A percentile compares a stretch with the other conserved stretches of the same genome.
These are phyloP conservation scores for Naganishia cerealis DNA, from an alignment of 1,284 basidiomycete species.

Conservation along the genomic window DNA sequence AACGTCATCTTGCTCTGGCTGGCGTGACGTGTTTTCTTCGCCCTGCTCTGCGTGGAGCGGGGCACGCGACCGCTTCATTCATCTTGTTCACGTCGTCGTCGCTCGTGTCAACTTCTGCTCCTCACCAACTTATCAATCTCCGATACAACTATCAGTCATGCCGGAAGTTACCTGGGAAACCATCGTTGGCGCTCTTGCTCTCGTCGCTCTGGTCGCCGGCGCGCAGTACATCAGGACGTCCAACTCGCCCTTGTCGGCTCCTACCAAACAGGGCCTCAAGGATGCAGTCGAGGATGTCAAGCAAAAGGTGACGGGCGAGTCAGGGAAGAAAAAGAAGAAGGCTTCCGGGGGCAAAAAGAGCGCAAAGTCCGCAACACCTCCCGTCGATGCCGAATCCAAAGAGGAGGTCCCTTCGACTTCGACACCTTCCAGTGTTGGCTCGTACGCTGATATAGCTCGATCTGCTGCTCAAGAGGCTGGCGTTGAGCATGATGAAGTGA, in stretches of 20 bases:
- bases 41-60: not conserved
- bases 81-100: not conserved
- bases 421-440: not conserved
- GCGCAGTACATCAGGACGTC: conserved; percentile 30
- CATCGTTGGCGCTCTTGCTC: conserved; percentile 30
- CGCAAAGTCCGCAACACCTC: not conserved
- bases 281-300: conserved; percentile 16
- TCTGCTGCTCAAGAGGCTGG: not conserved
- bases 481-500: conserved; percentile 2
- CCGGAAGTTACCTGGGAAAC: conserved; percentile 31
- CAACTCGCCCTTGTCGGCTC: not conserved
- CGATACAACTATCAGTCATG: conserved; percentile 5
- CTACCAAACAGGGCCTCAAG: conserved; percentile 6
- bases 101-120: not conserved
- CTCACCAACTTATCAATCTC: not conserved
- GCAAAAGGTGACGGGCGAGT: not conserved
- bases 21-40: not conserved
- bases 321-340: conserved; percentile 27
- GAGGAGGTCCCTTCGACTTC: not conserved
- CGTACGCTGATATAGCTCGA: conserved; percentile 8
- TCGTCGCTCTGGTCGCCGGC: conserved; percentile 31
- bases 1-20: not conserved
- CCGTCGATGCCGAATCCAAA: not conserved
- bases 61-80: not conserved
- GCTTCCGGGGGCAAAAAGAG: not conserved